Conservation (phyloP, 495 filamentous ascomycete species). For the Hyphodiscus hymeniophilus region DNA sequence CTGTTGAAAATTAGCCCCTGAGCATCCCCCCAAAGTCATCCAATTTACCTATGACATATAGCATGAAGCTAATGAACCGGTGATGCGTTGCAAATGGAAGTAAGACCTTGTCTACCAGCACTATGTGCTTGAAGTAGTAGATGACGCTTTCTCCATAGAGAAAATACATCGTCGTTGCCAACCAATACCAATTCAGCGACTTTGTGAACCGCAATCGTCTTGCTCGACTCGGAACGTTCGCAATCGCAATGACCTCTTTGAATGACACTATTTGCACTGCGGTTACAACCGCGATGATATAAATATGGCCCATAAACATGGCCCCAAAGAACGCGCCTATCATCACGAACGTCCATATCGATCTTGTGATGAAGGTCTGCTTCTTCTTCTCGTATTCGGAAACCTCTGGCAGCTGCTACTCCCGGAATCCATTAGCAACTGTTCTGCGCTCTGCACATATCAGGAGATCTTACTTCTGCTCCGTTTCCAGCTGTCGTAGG, state of each 20-base stretch:
- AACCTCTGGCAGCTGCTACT: conserved; percentile 36
- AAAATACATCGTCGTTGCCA: conserved; percentile 98
- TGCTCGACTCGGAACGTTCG: conserved; percentile 85
- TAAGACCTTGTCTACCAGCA: conserved; percentile 88
- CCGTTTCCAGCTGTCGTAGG: conserved; percentile 8
- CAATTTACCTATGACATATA: conserved; percentile 82
- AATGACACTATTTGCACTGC: conserved; percentile 94
- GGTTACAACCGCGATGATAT: conserved; percentile 87
- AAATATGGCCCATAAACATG: conserved; percentile 93
- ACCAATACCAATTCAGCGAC: conserved; percentile 96
- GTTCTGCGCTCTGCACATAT: not conserved
- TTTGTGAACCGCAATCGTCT: conserved; percentile 91
- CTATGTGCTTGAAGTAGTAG: conserved; percentile 98
- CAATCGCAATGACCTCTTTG: conserved; percentile 98
- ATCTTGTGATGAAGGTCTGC: conserved; percentile 91
- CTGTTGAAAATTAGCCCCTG: conserved; percentile 35
- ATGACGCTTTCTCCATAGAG: conserved; percentile 98
- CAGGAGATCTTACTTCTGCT: not conserved
- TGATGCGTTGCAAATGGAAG: conserved; percentile 94
- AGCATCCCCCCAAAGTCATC: not conserved
- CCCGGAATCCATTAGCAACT: conserved; percentile 15
- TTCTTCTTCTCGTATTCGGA: conserved; percentile 98
- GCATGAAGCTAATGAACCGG: conserved; percentile 95
- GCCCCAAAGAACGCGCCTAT: conserved; percentile 85
- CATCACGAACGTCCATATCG: conserved; percentile 98